Percentiles rank a stretch among this genome's conserved stretches.
These are phyloP conservation scores for Mollisia scopiformis DNA, from an alignment of 2,329 filamentous ascomycete genomes.

Conservation along the genomic window DNA sequence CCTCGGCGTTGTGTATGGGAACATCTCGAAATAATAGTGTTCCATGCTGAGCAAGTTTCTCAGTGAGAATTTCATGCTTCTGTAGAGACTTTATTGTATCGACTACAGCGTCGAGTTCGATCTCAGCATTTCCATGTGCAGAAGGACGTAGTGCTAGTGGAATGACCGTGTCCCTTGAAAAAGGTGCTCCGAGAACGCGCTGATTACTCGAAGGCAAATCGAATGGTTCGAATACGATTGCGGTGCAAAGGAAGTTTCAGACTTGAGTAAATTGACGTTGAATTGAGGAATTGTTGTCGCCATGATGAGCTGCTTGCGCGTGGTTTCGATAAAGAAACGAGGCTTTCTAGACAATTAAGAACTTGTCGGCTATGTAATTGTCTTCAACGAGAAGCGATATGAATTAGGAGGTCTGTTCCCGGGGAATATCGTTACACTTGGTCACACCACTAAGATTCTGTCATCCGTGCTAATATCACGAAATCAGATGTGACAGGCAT, in stretches of 20 bases:
- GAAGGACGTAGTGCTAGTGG: background rate
- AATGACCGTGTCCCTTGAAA: background rate
- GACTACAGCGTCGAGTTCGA: background rate
- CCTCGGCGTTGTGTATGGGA: slow-evolving; percentile 46
- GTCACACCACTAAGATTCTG: background rate
- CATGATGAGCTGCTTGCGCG: background rate
- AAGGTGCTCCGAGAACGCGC: background rate
- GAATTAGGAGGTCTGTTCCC: background rate
- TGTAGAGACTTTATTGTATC: slow-evolving; percentile 42
- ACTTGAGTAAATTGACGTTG: background rate
- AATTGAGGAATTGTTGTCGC: background rate
- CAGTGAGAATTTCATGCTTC: slow-evolving; percentile 40
- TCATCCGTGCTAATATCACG: background rate
- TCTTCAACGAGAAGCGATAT: background rate
- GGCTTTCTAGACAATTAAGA: no score
- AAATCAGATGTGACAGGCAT: no score
- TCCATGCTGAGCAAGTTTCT: slow-evolving; percentile 47
- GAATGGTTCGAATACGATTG: background rate
- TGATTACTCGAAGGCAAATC: background rate
- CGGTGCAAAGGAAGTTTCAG: background rate
- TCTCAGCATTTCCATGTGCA: background rate
- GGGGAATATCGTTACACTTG: background rate
- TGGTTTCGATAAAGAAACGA: background rate
- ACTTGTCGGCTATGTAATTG: background rate
- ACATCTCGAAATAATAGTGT: slow-evolving; percentile 50